Evolutionary conservation across 345 rosid genomes (phyloP), one percentile per base, ranked within the genome.

Genomic region (Turritis glabra): DNA sequence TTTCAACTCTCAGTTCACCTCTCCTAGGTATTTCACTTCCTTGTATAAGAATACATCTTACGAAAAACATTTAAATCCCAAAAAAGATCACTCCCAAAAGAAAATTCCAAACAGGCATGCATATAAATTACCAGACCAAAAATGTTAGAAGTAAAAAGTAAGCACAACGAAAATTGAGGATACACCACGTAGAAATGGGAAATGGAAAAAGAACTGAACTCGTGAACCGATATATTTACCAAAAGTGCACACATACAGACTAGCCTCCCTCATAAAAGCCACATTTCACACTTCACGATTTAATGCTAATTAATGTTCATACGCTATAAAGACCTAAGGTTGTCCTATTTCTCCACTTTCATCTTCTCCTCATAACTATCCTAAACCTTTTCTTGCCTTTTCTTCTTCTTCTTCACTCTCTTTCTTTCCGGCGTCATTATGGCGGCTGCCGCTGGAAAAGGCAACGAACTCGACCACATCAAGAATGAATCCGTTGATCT

Each of bases 401-500:
- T 14, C n/a, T 52, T 14, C 13, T 38, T 14, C 12, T 23, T 44
- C 64, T 65, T 25, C 66, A 55, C 38, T 30, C 52, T 43, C 43
- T 55, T 54, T 43, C 30, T 54, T 66, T 11, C 41, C 8, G 35
- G 25, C 25, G 9, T 64, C 56, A 47, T 61, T 15, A 75, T 75
- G 79, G 79, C 67, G 21, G 41, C 43, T 47, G 65, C 71, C 17
- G 52, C 76, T 30, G 80, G 67, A 19, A 82, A 81, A 68, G 85
- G 58, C 44, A 77, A 77, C 82, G 81, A 84, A 64, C 90, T 89
- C 37, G 89, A 86, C 46, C 87, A 86, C 69, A 84, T 89, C 4
- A 89, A 87, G 64, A 83, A 86, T 58, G 96, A 89, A 85, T 71
- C 89, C 40, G 92, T 89, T 72, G 92, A 89, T 86, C 86, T 89